These are phyloP conservation scores for Phytophthora colocasiae DNA, from an alignment of 352 stramenopile species.

Conservation along the genomic window DNA sequence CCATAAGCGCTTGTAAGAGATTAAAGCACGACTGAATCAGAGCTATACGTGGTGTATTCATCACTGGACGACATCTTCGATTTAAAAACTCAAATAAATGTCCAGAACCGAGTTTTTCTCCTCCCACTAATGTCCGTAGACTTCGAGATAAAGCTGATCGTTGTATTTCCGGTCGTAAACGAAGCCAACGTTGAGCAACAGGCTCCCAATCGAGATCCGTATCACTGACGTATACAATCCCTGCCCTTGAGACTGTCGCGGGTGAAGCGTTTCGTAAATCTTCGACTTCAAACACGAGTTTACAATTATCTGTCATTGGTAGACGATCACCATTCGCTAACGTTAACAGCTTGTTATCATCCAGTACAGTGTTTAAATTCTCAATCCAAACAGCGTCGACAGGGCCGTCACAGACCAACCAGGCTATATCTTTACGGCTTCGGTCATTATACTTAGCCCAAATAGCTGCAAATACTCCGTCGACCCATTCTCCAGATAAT, in stretches of 20 bases:
- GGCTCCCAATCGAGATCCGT: constrained; percentile 82
- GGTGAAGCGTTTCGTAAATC: constrained; percentile 93
- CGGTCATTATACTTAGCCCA: constrained; percentile 91
- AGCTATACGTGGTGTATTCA: constrained; percentile 69
- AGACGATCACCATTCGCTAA: constrained; percentile 94
- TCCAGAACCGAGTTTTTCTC: constrained; percentile 32
- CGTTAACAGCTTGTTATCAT: constrained; percentile 95
- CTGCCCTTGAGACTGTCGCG: constrained; percentile 91
- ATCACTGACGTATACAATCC: constrained; percentile 93
- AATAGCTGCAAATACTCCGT: constrained; percentile 83
- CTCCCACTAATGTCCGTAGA: constrained; percentile 59
- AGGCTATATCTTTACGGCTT: constrained; percentile 82
- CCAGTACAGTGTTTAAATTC: constrained; percentile 95
- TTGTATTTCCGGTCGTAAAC: constrained; percentile 54
- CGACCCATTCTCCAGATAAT: constrained; percentile 76
- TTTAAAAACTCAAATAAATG: constrained; percentile 81
- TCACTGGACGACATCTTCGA: constrained; percentile 69
- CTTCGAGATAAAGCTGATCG: constrained; percentile 52
- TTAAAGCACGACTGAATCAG: constrained; percentile 82
- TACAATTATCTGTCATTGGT: constrained; percentile 90
- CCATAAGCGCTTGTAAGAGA: constrained; percentile 65
- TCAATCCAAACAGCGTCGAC: constrained; percentile 96
- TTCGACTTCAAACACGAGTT: constrained; percentile 95
- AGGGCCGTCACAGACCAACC: constrained; percentile 94
- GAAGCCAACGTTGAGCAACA: constrained; percentile 70